Evolutionary conservation across 306 rosid species (phyloP).

Genomic region (Cucurbita argyrosperma): DNA sequence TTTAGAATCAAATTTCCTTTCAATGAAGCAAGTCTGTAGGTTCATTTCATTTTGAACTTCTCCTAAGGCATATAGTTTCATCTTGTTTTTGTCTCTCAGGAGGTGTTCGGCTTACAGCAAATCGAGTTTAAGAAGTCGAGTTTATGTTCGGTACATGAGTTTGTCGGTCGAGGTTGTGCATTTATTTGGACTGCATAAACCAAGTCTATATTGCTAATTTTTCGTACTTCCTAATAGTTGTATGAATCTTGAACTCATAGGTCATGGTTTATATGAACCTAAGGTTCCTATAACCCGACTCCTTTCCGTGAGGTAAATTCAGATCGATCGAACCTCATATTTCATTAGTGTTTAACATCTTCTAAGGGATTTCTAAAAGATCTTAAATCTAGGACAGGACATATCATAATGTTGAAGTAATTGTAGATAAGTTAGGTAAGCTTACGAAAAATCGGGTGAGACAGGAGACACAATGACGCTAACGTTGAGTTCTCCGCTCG

Average conservation of each 20-base stretch:
- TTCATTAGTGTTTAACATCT: no score
- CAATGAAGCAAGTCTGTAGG: not conserved
- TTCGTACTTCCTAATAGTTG: no score
- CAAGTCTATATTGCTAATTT: no score
- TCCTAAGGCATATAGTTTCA: not conserved
- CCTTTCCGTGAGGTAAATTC: not conserved
- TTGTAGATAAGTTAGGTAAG: not conserved
- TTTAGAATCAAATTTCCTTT: not conserved
- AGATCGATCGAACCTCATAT: not conserved
- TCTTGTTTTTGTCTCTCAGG: not conserved
- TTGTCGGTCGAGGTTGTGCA: not conserved
- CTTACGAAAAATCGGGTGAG: constrained; percentile 71
- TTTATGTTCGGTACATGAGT: not conserved
- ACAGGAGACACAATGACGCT: constrained; percentile 72
- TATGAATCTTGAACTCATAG: no score
- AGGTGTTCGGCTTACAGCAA: not conserved
- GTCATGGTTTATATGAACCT: no score
- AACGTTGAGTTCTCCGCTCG: constrained; percentile 81
- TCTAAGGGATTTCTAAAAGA: no score
- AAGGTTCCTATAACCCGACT: no score
- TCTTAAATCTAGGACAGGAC: not conserved
- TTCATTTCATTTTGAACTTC: not conserved
- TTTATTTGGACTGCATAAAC: not conserved
- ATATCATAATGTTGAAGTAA: not conserved
- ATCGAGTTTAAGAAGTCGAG: not conserved